Conservation (phyloP, 257 asterid genomes). For the Nicotiana attenuata region DNA sequence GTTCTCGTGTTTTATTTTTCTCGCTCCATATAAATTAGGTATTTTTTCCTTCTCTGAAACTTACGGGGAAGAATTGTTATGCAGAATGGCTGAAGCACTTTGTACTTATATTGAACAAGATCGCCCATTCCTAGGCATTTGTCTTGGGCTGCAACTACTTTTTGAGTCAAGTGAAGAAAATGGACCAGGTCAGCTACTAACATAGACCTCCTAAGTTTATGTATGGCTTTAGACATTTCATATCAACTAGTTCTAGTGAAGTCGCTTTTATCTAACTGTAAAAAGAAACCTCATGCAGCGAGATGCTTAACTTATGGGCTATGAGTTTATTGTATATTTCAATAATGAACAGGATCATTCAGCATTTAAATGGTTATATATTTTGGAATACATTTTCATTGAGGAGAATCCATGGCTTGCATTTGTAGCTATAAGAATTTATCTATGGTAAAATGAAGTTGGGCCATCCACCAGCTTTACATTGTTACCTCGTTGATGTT, state of each 20-base stretch:
- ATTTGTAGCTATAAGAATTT: not conserved
- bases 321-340: not conserved
- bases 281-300: not conserved
- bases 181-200: constrained; percentile 61
- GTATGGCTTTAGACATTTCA: not conserved
- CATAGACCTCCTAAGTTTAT: not conserved
- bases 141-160: constrained; percentile 96
- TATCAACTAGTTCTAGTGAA: not conserved
- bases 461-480: not conserved
- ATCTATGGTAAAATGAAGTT: not conserved
- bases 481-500: not conserved
- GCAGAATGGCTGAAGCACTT: constrained; percentile 81
- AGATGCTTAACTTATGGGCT: not conserved
- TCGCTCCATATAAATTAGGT: not conserved
- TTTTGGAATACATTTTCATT: not conserved
- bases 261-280: not conserved
- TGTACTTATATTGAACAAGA: constrained; percentile 81
- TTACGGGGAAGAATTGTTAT: constrained; percentile 16
- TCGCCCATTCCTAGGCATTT: constrained; percentile 94
- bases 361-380: not conserved
- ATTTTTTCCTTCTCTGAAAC: not conserved
- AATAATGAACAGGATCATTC: not conserved
- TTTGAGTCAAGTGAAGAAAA: constrained; percentile 96
- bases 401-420: not conserved
- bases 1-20: not conserved